Base-by-base conservation (phyloP, 805 yeast species). In the Pichia ethanolica region DNA sequence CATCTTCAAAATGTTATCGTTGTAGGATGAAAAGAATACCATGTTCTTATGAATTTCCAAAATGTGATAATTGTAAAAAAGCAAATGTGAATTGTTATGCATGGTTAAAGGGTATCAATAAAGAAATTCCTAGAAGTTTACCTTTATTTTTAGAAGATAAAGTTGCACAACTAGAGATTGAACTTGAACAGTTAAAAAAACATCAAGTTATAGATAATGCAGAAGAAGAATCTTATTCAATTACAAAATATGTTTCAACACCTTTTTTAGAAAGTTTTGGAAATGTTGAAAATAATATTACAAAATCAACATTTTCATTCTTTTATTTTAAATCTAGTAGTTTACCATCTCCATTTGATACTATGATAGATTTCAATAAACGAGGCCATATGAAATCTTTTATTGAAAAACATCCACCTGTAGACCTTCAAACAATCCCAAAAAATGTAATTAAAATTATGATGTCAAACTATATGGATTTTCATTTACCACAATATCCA, bases 401-500 rank as follows among this genome's bases (percentile, higher is more conserved):
- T 39, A 10, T 53, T n/a, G 48, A 52, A 27, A 25, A 32, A 30
- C 42, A 51, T 28, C 50, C 54, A 4, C 52, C 56, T 3, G 53
- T 53, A 20, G 55, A 51, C 25, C 20, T 51, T 14, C 14, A 42
- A 25, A 38, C 45, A 5, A 53, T 52, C 1, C 56, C 55, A 3
- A 45, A 35, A 25, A 45, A 51, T 32, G 53, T 40, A 6, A 30
- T 53, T 7, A 36, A 42, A 26, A 48, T 52, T 9, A 35, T 53
- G 36, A 27, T 47, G 40, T 11, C 33, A 8, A 53, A 48, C n/a
- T 52, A 53, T 39, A 43, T 42, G n/a, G 56, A 53, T 34, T 44
- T 28, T 26, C 53, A 53, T 45, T 36, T 45, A 7, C 51, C 55
- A 7, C 55, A 52, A 38, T 53, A 52, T 34, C 55, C 55, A 14